Base-by-base conservation (phyloP, 768 basidiomycete species). In the Pulveroboletus ravenelii region DNA sequence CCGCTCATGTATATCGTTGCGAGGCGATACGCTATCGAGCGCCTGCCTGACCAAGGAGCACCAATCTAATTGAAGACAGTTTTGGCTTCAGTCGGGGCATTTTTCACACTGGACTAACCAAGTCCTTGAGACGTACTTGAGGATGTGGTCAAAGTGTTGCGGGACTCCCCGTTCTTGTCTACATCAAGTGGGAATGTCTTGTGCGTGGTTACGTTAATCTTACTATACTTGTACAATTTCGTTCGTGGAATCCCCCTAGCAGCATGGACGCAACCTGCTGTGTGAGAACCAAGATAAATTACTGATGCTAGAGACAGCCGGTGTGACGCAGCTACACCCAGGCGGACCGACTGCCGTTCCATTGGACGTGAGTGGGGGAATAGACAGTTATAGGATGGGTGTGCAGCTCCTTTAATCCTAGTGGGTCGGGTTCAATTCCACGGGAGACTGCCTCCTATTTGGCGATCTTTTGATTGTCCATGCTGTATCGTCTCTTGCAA, bases 1-100 rank as follows among this genome's bases (percentile, higher is more conserved):
- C 93, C 94, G 29, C 75, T 99, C 54, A 97, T 98, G 95, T 97
- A 97, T 67, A 96, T 99, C 58, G 91, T 92, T 56, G 84, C 83
- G 65, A 77, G 88, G 64, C 78, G 87, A 63, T 99, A 97, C 64
- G 92, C 94, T 30, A 93, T 98, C 51, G 96, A 98, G 69, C 76
- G 94, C 45, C 71, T 98, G 45, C 96, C 96, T 37, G 96, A 98
- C 68, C 89, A 93, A 69, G 92, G 90, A 31, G 89, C 88, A 15
- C 87, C 89, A n/a, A 54, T 75, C 52, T 84, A 63, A 61, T 53
- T 10, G 18, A 44, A 27, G 12, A 48, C 14, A 23, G 36, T 41
- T 14, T 27, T 34, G 10, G 25, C 37, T 18, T 20, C 8, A 30
- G 2, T 25, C 30, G 13, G 43, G 51, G 32, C 10, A 54, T 45